A percentile compares a stretch with the other conserved stretches of the same genome.
phyloP scores from a whole-genome alignment of 208 protist genomes.

The Leishmania arabica region DNA sequence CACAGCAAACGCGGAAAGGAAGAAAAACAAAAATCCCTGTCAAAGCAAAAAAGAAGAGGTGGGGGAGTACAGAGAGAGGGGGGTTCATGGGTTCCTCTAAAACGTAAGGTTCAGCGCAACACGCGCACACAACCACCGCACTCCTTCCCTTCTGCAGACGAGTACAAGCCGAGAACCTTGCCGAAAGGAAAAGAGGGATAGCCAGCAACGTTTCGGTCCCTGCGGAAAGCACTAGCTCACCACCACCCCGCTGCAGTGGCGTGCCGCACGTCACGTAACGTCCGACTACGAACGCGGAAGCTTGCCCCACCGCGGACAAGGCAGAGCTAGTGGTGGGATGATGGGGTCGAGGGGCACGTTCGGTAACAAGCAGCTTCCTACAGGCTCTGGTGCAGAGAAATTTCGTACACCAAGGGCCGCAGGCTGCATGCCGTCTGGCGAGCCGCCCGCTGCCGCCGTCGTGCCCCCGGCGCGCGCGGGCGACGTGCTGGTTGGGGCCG shows the following conservation, averaged over 20 bases:
- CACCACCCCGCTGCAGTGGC: not conserved
- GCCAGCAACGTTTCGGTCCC: not conserved
- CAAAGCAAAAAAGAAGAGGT: not conserved
- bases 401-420: slow-evolving; percentile 36
- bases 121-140: not conserved
- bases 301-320: slow-evolving; percentile 41
- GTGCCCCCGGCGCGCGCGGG: not conserved
- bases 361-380: slow-evolving; percentile 41
- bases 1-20: not conserved
- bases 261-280: not conserved
- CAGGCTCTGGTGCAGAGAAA: slow-evolving; percentile 37
- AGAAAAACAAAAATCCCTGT: not conserved
- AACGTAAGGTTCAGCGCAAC: not conserved
- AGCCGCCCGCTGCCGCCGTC: slow-evolving; percentile 11
- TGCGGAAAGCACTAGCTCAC: not conserved
- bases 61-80: not conserved
- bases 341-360: slow-evolving; percentile 25
- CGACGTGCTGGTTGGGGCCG: not conserved
- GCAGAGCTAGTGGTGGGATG: slow-evolving; percentile 40
- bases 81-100: not conserved
- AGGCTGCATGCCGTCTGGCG: slow-evolving; percentile 18
- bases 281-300: slow-evolving; percentile 15
- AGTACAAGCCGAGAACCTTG: not conserved
- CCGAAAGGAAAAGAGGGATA: not conserved
- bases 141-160: not conserved